These are phyloP conservation scores for Colletotrichum graminicola DNA, from an alignment of 2,329 filamentous ascomycete species.

Conservation along the genomic window DNA sequence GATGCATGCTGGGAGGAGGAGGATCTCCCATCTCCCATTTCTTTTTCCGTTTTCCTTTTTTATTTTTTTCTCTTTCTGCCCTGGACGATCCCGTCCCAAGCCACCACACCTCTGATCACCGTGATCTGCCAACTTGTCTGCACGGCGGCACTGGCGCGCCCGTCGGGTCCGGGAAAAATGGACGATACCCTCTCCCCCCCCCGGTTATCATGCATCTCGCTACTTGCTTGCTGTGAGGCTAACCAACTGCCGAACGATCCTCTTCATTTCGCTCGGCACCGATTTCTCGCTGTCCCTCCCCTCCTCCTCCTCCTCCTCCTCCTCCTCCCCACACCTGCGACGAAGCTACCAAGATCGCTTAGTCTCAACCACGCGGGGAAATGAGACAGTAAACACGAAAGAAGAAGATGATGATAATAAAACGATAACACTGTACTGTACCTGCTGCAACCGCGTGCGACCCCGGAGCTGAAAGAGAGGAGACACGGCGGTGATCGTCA, in stretches of 20 bases:
- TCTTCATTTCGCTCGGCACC: slow-evolving; percentile 4
- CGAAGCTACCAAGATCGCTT: slow-evolving; percentile 8
- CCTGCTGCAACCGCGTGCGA: no score
- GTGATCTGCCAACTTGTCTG: slow-evolving; percentile 21
- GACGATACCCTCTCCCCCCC: background rate
- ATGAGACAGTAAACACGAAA: background rate
- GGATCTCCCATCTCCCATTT: background rate
- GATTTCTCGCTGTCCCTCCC: slow-evolving; percentile 5
- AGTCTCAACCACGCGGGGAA: slow-evolving; percentile 9
- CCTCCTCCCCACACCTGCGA: background rate
- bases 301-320: no score
- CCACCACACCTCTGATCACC: slow-evolving; percentile 30
- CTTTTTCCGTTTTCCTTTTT: no score
- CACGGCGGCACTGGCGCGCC: slow-evolving; percentile 20
- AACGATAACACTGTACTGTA: background rate
- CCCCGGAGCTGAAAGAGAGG: no score
- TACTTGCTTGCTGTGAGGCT: slow-evolving; percentile 11
- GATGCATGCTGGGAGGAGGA: slow-evolving; percentile 4
- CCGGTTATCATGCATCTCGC: background rate
- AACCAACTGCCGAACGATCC: slow-evolving; percentile 21
- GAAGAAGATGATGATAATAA: no score
- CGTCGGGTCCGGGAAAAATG: slow-evolving; percentile 10
- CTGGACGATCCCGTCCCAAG: slow-evolving; percentile 32
- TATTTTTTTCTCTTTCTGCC: slow-evolving; percentile 9
- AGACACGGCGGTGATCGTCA: background rate